Evolutionary conservation across 164 flowering plant genomes (phyloP).

Genomic region (Piper longum): DNA sequence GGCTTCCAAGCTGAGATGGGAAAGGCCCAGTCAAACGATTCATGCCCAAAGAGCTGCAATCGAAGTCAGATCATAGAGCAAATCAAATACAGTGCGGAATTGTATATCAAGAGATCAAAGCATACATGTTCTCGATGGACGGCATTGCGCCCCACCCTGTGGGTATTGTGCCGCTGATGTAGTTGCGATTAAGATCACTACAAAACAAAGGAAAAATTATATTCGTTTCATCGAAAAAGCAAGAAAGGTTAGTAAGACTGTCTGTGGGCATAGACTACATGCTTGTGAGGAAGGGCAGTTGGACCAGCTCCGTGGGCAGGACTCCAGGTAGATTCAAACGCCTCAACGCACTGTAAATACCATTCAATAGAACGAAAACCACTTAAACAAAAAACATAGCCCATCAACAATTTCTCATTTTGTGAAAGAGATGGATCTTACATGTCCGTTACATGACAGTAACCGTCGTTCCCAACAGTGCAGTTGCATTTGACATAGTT

Average conservation of each 20-base stretch:
- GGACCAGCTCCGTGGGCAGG: slow-evolving; percentile 47
- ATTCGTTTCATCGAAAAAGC: background rate
- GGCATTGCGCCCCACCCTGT: slow-evolving; percentile 41
- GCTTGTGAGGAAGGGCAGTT: slow-evolving; percentile 39
- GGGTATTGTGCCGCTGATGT: slow-evolving; percentile 66
- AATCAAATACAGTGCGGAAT: too few relatives aligned
- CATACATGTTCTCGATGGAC: slow-evolving; percentile 35
- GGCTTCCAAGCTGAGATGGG: slow-evolving; percentile 14
- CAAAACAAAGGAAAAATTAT: background rate
- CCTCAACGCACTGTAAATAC: slow-evolving; percentile 7
- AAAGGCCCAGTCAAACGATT: slow-evolving; percentile 16
- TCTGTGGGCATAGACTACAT: background rate
- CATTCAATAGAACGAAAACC: too few relatives aligned
- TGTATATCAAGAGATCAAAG: background rate
- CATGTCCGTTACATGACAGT: slow-evolving; percentile 50
- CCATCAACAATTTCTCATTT: too few relatives aligned
- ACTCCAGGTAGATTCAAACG: slow-evolving; percentile 38
- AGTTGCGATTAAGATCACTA: slow-evolving; percentile 64
- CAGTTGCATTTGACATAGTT: slow-evolving; percentile 33
- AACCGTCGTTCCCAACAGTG: slow-evolving; percentile 19
- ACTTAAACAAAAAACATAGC: too few relatives aligned
- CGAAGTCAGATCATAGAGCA: background rate
- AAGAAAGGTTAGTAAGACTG: background rate
- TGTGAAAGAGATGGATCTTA: slow-evolving; percentile 2
- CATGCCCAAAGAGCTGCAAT: slow-evolving; percentile 43